Evolutionary conservation across 2,329 filamentous ascomycete species (phyloP), one percentile per base, ranked within the genome.

Genomic region (Colletotrichum trifolii): DNA sequence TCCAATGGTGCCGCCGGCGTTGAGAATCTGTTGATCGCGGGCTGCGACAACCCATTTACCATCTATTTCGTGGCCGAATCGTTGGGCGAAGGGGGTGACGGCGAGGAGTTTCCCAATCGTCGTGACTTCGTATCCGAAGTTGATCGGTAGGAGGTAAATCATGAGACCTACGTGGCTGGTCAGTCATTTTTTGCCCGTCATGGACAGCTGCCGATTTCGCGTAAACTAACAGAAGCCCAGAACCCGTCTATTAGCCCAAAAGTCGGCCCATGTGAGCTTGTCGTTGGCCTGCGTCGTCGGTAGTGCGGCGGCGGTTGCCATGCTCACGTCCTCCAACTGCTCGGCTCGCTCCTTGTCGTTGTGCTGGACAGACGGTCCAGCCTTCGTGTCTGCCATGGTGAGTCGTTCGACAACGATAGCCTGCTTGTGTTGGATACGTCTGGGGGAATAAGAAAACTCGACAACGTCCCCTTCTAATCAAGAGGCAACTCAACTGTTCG

Each of bases 91-190:
- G 1, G 72, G 67, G 2, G 67, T 69, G 1, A 75, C 71, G 13
- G 73, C 72, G 15, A 75, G 69, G 8, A 75, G 67, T 40, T 75
- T 74, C 25, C 74, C 74, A 15, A 74, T 67, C 35, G 69, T 73
- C 25, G 67, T 68, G 25, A 71, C 60, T 50, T 75, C 73, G 43
- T 75, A 75, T 35, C 74, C 74, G 35, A 67, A 67, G 35, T 67
- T 67, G 34, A 67, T 59, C 0, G 64, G 64, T 11, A 67, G 25
- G n/a, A 67, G 54, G 25, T 54, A 64, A 33, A 64, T 67, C 48
- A 64, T 10, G 13, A 64, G 45, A 46, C 64, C 64, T 67, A 39
- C 25, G 25, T 25, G 25, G 25, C 25, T 25, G 4, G 25, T 25
- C 25, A 25, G 25, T 25, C 25, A 25, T 25, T 5, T 25, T 25